Base-by-base conservation (phyloP, 306 rosid genomes). In the Citrullus mucosospermus region DNA sequence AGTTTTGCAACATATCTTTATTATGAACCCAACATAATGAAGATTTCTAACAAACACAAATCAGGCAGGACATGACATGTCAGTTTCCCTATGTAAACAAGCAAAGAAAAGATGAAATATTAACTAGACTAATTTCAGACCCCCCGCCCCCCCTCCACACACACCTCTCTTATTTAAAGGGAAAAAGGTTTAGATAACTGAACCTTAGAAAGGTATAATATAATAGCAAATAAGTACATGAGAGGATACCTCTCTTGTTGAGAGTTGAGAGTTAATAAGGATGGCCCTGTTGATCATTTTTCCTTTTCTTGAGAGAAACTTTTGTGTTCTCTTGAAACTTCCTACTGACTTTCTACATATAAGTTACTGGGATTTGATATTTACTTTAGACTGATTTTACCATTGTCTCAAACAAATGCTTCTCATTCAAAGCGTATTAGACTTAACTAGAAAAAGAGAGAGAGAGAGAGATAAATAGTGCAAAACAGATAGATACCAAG, bases 401-500 rank as follows among this genome's bases (percentile, higher is more conserved):
- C 20, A 16, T 54, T 4, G 20, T 54, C 56, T 51, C 18, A 4
- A 51, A 51, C 39, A 15, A 51, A 13, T 9, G 56, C n/a, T 7
- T 63, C 44, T 39, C 39, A 51, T 28, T 46, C 28, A 76, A 58
- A 76, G 13, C 17, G 22, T 18, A 76, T 55, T 32, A 15, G 14
- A 81, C 32, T 8, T 30, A 18, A 28, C 38, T 63, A 39, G 4
- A 30, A 34, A 63, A 30, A 34, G 17, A 14, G 76, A 70, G 54
- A 43, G 39, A 3, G 38, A 48, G 2, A 6, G 17, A 48, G 76
- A 41, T 2, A 44, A 32, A 28, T 6, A 38, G 28, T n/a, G 15
- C 17, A 56, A 3, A 48, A 48, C 54, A 50, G 75, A 51, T 56
- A 39, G 57, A 36, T 88, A 91, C 96, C 93, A 86, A 59, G 9